Percentiles rank a stretch among this genome's conserved stretches.
Evolutionary conservation across 345 rosid species (phyloP).

Genomic region (Viola odorata): DNA sequence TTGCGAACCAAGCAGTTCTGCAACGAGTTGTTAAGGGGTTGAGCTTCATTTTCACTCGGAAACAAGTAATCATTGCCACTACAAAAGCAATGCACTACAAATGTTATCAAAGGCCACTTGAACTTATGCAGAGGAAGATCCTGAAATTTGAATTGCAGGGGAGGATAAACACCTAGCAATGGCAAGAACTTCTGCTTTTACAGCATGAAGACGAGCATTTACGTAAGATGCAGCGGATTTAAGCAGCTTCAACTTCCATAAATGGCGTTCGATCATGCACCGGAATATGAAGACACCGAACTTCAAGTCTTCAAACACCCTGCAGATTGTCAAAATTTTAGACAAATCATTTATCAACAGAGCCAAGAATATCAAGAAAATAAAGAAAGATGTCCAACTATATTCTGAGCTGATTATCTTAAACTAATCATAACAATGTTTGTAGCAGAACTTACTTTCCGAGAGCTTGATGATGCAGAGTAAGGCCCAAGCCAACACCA

Average conservation of each 20-base stretch:
- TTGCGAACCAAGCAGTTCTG: constrained; percentile 55
- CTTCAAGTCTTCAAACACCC: constrained; percentile 80
- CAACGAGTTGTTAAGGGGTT: constrained; percentile 43
- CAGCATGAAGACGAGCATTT: constrained; percentile 78
- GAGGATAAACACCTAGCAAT: constrained; percentile 51
- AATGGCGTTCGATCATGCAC: constrained; percentile 57
- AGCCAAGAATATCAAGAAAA: no score
- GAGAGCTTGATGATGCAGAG: constrained; percentile 77
- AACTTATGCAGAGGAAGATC: no score
- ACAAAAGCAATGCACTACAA: neutral
- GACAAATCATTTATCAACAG: no score
- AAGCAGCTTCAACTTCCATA: constrained; percentile 72
- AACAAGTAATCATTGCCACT: constrained; percentile 80
- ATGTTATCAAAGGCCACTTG: no score
- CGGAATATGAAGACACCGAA: constrained; percentile 80
- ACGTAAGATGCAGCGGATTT: constrained; percentile 60
- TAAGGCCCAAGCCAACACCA: constrained; percentile 79
- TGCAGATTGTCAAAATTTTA: constrained; percentile 20
- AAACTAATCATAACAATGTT: no score
- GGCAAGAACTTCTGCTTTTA: constrained; percentile 71
- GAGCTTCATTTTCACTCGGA: constrained; percentile 70
- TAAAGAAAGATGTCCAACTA: no score
- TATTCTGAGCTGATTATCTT: no score
- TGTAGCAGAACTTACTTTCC: constrained; percentile 56
- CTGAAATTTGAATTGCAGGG: no score